Base-by-base conservation (phyloP, 2,329 filamentous ascomycete species). In the Colletotrichum chlorophyti region DNA sequence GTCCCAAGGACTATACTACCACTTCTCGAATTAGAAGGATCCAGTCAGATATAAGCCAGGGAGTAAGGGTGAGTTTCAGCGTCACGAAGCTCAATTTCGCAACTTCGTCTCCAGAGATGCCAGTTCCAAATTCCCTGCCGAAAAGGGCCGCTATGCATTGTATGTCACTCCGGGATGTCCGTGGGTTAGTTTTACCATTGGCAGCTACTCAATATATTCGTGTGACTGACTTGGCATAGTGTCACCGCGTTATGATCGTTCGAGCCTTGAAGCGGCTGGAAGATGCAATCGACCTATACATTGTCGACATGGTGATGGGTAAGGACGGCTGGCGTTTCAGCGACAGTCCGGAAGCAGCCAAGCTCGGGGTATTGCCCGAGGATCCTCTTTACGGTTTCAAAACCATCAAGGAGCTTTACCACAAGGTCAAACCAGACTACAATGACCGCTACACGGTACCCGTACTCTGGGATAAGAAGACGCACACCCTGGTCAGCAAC, bases 401-500 rank as follows among this genome's bases (percentile, higher is more conserved):
- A 7, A 87, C 88, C 64, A 77, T 93, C 3, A 84, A 85, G 37
- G 79, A 93, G 32, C 79, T 93, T 42, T 93, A 93, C 76, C 87
- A 88, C 66, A 82, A 83, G 50, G 83, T 84, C 24, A 81, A 91
- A 63, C 83, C 86, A 0, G 77, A 87, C 50, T 95, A 91, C 21
- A 72, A 75, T 1, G 89, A 89, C 0, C 81, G 90, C 7, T 91
- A 89, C 68, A 93, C 90, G 0, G 90, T 93, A 1, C 90, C 90
- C 0, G 85, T 88, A 0, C 78, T 93, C 9, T 91, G 85, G 78
- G 88, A 91, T 64, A 88, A 85, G 69, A 84, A 88, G 69, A 78
- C 79, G 21, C 83, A 87, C 45, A 84, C 80, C 14, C 90, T 94
- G 64, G 91, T 95, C 41, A 93, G 84, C 79, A 96, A 96, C 63